A percentile compares a stretch with the other conserved stretches of the same genome.
Conservation (phyloP, 352 stramenopile species). For the Thalassiosira mediterranea region DNA sequence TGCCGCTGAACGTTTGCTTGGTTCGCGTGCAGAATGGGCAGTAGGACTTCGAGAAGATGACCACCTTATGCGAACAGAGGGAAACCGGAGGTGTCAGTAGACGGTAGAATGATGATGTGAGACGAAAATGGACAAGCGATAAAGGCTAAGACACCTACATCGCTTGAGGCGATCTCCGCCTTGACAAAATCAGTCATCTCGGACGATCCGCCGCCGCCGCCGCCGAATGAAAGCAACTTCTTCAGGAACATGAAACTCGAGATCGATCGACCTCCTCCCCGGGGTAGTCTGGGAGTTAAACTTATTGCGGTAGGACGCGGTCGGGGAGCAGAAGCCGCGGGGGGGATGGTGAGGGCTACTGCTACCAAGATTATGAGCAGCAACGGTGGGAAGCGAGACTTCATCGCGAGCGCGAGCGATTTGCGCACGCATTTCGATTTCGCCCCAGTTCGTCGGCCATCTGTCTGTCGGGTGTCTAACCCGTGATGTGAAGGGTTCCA, state of each 20-base stretch:
- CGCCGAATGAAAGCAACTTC: no score
- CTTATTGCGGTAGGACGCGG: slow-evolving; percentile 3
- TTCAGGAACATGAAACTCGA: no score
- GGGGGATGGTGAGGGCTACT: slow-evolving; percentile 9
- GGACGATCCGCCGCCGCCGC: neutral
- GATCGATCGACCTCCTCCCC: no score
- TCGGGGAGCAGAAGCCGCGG: neutral
- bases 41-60: slow-evolving; percentile 93
- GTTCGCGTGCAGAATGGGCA: slow-evolving; percentile 91
- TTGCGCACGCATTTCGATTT: no score
- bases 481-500: no score
- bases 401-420: no score
- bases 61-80: slow-evolving; percentile 71
- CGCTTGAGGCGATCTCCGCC: slow-evolving; percentile 65
- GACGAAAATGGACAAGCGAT: neutral
- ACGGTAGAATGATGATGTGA: neutral
- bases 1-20: slow-evolving; percentile 84
- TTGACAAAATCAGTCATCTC: slow-evolving; percentile 59
- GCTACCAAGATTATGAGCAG: slow-evolving; percentile 6
- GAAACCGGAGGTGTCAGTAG: neutral
- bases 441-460: no score
- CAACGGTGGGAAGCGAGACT: slow-evolving; percentile 19
- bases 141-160: slow-evolving; percentile 38
- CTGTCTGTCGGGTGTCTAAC: no score
- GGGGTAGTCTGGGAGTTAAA: no score